A percentile compares a stretch with the other conserved stretches of the same genome.
phyloP scores from a whole-genome alignment of 2,329 filamentous ascomycete species.

The Fusarium compactum region DNA sequence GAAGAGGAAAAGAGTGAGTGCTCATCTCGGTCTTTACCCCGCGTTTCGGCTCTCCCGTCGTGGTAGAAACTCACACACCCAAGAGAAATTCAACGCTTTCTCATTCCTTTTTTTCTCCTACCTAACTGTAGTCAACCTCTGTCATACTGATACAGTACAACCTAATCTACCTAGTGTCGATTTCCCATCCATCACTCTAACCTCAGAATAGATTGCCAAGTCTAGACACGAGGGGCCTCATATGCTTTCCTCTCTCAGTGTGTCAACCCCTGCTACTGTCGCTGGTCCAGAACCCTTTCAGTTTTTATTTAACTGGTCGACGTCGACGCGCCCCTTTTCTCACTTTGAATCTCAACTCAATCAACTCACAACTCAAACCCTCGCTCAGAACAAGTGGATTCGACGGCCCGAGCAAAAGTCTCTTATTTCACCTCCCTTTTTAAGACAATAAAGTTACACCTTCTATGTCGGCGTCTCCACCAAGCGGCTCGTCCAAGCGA shows the following conservation, averaged over 20 bases:
- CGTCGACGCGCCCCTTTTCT: constrained; percentile 24
- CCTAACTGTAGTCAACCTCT: background rate
- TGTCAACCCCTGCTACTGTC: background rate
- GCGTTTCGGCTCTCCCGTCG: constrained; percentile 22
- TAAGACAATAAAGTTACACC: background rate
- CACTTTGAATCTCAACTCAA: background rate
- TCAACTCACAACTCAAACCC: constrained; percentile 7
- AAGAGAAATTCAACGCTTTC: constrained; percentile 20
- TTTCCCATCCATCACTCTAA: background rate
- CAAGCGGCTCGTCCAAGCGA: constrained; percentile 31
- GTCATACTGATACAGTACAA: background rate
- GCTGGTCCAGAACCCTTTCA: background rate
- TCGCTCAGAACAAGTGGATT: constrained; percentile 17
- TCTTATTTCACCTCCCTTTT: constrained; percentile 10
- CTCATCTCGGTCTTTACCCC: constrained; percentile 33
- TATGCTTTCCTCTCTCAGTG: background rate
- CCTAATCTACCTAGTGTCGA: constrained; percentile 9
- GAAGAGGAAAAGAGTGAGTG: constrained; percentile 31
- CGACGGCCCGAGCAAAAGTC: background rate
- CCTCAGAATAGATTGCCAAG: constrained; percentile 10
- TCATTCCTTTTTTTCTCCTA: constrained; percentile 6
- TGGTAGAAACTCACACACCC: constrained; percentile 16
- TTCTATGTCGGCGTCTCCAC: constrained; percentile 32
- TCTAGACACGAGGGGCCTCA: background rate
- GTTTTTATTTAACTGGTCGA: constrained; percentile 39